Conservation (phyloP, 2,329 filamentous ascomycete genomes). For the Penicillium sp. region DNA sequence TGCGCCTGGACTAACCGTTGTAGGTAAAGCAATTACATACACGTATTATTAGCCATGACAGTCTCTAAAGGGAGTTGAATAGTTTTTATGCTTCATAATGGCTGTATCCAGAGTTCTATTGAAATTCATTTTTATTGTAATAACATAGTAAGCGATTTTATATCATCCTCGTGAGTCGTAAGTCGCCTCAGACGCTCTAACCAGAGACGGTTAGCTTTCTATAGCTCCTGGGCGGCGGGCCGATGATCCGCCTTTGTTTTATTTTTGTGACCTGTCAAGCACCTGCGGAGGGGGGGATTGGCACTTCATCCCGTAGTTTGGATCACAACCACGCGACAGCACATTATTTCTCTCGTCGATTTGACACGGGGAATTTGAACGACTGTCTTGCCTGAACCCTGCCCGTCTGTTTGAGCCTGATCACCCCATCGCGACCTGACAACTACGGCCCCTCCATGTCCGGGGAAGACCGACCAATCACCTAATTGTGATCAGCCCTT, state of each 20-base stretch:
- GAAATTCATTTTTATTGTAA: too few species aligned
- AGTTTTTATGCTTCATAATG: too few species aligned
- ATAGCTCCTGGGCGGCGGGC: not conserved
- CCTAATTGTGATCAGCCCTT: not conserved
- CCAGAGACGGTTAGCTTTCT: not conserved
- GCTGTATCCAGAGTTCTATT: too few species aligned
- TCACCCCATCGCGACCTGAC: constrained; percentile 8
- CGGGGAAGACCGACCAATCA: constrained; percentile 6
- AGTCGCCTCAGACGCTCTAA: not conserved
- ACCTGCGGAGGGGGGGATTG: not conserved
- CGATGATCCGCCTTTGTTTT: too few species aligned
- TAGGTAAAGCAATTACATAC: too few species aligned
- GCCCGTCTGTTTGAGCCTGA: not conserved
- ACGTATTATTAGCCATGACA: too few species aligned
- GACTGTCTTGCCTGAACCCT: not conserved
- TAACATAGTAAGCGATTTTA: too few species aligned
- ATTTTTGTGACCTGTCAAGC: not conserved
- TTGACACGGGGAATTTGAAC: not conserved
- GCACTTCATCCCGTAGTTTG: not conserved
- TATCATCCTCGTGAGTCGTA: too few species aligned
- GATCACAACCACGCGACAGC: not conserved
- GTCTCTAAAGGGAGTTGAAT: too few species aligned
- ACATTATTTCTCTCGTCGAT: not conserved
- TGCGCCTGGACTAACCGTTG: too few species aligned
- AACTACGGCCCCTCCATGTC: not conserved